These are phyloP conservation scores for Cryomyces minteri DNA, from an alignment of 495 filamentous ascomycete genomes.

Conservation along the genomic window DNA sequence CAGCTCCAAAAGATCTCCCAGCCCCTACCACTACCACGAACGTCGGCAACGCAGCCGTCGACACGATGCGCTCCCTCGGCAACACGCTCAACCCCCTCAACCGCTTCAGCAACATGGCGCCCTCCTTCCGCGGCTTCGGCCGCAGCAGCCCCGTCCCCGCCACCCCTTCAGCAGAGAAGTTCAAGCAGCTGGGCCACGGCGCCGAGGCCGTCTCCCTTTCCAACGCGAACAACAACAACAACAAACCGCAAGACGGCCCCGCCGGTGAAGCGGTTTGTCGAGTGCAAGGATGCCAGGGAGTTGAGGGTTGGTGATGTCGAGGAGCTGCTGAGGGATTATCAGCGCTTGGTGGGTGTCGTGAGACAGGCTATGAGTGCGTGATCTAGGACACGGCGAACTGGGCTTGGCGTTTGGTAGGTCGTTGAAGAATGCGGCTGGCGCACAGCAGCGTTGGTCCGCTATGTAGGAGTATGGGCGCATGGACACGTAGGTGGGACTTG, in stretches of 20 bases:
- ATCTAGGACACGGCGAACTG: no score
- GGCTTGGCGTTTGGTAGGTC: no score
- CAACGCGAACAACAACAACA: not conserved
- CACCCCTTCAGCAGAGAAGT: conserved; percentile 10
- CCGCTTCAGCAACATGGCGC: conserved; percentile 40
- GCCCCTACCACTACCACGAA: conserved; percentile 4
- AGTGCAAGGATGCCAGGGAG: conserved; percentile 56
- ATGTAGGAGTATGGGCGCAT: no score
- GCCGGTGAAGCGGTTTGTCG: conserved; percentile 66
- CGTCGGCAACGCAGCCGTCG: conserved; percentile 41
- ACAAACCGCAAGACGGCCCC: conserved; percentile 38
- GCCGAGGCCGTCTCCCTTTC: conserved; percentile 1
- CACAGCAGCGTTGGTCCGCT: no score
- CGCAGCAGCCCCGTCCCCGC: conserved; percentile 28
- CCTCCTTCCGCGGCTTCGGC: conserved; percentile 52
- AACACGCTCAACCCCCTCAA: conserved; percentile 74
- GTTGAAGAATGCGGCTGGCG: no score
- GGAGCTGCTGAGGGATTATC: conserved; percentile 72
- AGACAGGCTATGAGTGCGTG: conserved; percentile 21
- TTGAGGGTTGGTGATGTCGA: conserved; percentile 67
- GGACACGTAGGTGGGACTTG: no score
- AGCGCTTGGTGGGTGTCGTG: conserved; percentile 53
- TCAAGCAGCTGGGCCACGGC: conserved; percentile 3
- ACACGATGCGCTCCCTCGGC: conserved; percentile 68
- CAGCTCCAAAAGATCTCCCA: not conserved